Conservation (phyloP, 176 grass and related monocot genomes). For the sorghum (Sorghum bicolor) region Sorghum_bicolor_NCBIv3 NC_012871.2:18770501-18771000, state of each 20-base stretch:
- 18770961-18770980: neutral
- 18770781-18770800: too few species aligned
- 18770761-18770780: neutral
- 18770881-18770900: neutral
- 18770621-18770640: constrained; percentile 18
- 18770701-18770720: neutral
- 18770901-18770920: neutral
- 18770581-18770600: constrained; percentile 35
- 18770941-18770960: neutral
- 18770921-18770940: neutral
- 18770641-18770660: neutral
- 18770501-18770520: neutral
- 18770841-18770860: neutral
- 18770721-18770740: neutral
- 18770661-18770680: constrained; percentile 9
- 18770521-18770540: neutral
- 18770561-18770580: constrained; percentile 30
- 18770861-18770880: neutral
- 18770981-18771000: neutral
- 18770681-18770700: neutral
- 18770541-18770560: neutral
- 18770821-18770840: too few species aligned
- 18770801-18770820: too few species aligned
- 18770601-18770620: neutral
- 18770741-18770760: neutral